Percentiles rank a stretch among this genome's conserved stretches.
Evolutionary conservation across 2,329 filamentous ascomycete species (phyloP).

Genomic region (Pseudogymnoascus sp.): DNA sequence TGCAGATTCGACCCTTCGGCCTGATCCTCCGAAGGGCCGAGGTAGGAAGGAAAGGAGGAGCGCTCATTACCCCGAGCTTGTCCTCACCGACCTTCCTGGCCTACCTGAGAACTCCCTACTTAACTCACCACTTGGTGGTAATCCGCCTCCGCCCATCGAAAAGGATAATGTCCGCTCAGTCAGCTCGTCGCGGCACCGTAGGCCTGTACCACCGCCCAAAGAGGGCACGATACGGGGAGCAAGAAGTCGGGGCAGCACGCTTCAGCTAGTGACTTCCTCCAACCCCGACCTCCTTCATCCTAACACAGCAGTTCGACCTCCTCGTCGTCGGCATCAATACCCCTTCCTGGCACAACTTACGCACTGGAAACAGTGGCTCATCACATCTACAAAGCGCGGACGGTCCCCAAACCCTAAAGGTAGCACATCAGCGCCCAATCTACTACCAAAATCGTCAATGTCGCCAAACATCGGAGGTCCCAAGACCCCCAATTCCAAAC

Average conservation of each 20-base stretch:
- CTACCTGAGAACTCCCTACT: constrained; percentile 51
- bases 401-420: constrained; percentile 42
- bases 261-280: constrained; percentile 67
- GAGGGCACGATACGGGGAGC: constrained; percentile 62
- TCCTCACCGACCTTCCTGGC: constrained; percentile 66
- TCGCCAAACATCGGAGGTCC: constrained; percentile 32
- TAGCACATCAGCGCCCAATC: constrained; percentile 47
- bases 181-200: constrained; percentile 69
- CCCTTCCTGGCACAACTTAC: constrained; percentile 59
- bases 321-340: constrained; percentile 48
- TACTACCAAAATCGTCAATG: constrained; percentile 41
- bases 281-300: constrained; percentile 53
- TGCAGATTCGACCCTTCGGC: constrained; percentile 35
- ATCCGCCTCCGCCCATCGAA: constrained; percentile 63
- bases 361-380: constrained; percentile 64
- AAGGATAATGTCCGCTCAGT: constrained; percentile 68
- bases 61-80: constrained; percentile 53
- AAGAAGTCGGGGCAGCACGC: constrained; percentile 70
- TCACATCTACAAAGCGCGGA: constrained; percentile 56
- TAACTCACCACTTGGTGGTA: constrained; percentile 24
- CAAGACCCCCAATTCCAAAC: constrained; percentile 48
- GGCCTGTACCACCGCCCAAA: constrained; percentile 75
- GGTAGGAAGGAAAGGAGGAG: constrained; percentile 73
- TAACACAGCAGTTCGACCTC: constrained; percentile 35
- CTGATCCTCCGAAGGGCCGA: constrained; percentile 56